Evolutionary conservation across 2,329 filamentous ascomycete genomes (phyloP), one percentile per base, ranked within the genome.

Genomic region (Colletotrichum shisoi): DNA sequence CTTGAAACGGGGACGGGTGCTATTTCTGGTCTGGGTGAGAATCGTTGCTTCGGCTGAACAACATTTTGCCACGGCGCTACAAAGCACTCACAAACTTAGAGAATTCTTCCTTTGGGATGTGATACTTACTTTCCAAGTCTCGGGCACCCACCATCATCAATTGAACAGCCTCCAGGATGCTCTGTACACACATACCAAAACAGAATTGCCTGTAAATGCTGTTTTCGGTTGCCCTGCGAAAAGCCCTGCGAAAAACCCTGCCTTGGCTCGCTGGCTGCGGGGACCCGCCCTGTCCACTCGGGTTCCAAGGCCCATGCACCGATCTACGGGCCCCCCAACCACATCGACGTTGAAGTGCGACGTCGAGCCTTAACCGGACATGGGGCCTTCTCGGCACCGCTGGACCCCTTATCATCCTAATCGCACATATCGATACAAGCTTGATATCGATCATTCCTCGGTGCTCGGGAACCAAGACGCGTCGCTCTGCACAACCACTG

Each of bases 221-320:
- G 65, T 46, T 65, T 68, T 54, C 61, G 62, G 65, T 67, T 67
- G 61, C 62, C 61, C 48, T 60, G 61, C 56, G 54, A 65, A 68
- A 68, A 62, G 49, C 56, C 65, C 34, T 60, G 61, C 56, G 54
- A 65, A 68, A 68, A 62, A 44, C 56, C 65, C 34, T 67, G 48
- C 60, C 65, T 67, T 68, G 64, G 61, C 61, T 52, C 59, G 61
- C 53, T 24, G 37, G 49, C 37, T 44, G 48, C 42, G 21, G 42
- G 61, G 53, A n/a, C 27, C 61, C 61, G 39, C 54, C 42, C n/a
- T 56, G 48, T 56, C 61, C 64, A 60, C 54, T 56, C 62, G 65
- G 48, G 27, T 64, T 39, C 37, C 42, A n/a, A 49, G 44, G 37
- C 57, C 65, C 61, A 52, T 65, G 65, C 39, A 64, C 56, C 49